Evolutionary conservation across 2,329 filamentous ascomycete genomes (phyloP).

Genomic region (Aplosporella prunicola): DNA sequence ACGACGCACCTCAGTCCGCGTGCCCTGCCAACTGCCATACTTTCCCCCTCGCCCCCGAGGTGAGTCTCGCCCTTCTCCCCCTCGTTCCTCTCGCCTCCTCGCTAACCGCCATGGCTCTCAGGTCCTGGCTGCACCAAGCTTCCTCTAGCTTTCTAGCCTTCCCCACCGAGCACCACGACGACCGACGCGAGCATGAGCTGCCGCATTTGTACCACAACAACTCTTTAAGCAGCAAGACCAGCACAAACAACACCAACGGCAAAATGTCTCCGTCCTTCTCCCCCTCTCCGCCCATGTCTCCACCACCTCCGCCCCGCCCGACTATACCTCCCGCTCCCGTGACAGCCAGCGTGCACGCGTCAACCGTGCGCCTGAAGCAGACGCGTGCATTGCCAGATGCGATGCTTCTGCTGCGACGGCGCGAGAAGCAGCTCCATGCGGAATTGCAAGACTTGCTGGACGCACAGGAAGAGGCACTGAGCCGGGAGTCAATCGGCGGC

Average conservation of each 20-base stretch:
- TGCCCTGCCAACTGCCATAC: not conserved
- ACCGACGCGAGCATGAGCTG: slow-evolving; percentile 7
- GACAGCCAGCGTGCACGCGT: slow-evolving; percentile 13
- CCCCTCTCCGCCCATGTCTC: not conserved
- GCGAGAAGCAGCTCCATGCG: slow-evolving; percentile 45
- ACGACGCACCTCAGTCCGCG: too few relatives aligned
- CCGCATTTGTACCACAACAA: slow-evolving; percentile 3
- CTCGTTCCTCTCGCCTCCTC: not conserved
- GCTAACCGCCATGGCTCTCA: slow-evolving; percentile 3
- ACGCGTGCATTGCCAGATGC: slow-evolving; percentile 23
- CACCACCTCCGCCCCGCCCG: slow-evolving; percentile 5
- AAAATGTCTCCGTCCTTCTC: not conserved
- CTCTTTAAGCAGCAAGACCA: not conserved
- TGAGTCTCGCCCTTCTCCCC: not conserved
- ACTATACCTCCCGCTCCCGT: slow-evolving; percentile 13
- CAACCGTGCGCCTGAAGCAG: slow-evolving; percentile 9
- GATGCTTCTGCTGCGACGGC: slow-evolving; percentile 42
- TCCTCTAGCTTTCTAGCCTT: not conserved
- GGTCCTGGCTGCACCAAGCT: slow-evolving; percentile 2
- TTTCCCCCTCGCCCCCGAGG: not conserved
- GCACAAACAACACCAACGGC: not conserved
- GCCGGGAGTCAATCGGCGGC: slow-evolving; percentile 36
- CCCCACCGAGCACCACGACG: too few relatives aligned
- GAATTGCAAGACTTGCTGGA: slow-evolving; percentile 52
- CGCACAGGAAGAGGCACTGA: slow-evolving; percentile 50